Evolutionary conservation across 2,329 filamentous ascomycete species (phyloP), one percentile per base, ranked within the genome.

Genomic region (Exophiala mesophila): DNA sequence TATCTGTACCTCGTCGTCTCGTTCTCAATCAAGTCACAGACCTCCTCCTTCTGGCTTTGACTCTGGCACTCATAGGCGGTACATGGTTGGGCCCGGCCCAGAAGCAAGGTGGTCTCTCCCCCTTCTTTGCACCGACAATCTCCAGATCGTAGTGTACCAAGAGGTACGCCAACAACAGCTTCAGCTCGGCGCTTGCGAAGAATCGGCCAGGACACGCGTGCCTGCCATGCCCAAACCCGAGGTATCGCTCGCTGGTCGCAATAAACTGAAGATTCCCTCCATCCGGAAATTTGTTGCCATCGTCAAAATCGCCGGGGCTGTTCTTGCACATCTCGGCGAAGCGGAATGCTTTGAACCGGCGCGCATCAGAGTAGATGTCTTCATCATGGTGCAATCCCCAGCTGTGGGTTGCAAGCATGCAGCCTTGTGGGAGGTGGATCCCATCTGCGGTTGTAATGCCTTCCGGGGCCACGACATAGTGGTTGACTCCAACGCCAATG

Each of bases 141-240:
- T 54, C 46, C 23, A 58, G 52, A 13, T 62, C 60, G 41, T 63
- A 63, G 16, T 60, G 56, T 17, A 59, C 42, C 16, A 62, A 17
- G 21, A 62, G 49, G 41, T 60, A 56, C 7, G 46, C 50, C 10
- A 63, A 39, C 6, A 54, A 34, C 20, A 60, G 49, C 45, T 61
- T 63, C 13, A 57, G 41, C 44, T 56, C 47, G 29, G 52, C 47
- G 3, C 49, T 47, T 0, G 59, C 60, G 33, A 59, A 61, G 39
- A 59, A 61, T n/a, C 60, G 48, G 7, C 60, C 59, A 3, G 59
- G 58, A 44, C 60, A 63, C 26, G 59, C 57, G 55, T 80, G 75
- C 47, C 71, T 63, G 5, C 77, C 77, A 46, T 78, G 73, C 0
- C 77, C 76, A 57, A 80, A 81, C 0, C 71, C 63, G 15, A 79